Conservation (phyloP, 2,329 filamentous ascomycete genomes). For the Lecanicillium sp. region DNA sequence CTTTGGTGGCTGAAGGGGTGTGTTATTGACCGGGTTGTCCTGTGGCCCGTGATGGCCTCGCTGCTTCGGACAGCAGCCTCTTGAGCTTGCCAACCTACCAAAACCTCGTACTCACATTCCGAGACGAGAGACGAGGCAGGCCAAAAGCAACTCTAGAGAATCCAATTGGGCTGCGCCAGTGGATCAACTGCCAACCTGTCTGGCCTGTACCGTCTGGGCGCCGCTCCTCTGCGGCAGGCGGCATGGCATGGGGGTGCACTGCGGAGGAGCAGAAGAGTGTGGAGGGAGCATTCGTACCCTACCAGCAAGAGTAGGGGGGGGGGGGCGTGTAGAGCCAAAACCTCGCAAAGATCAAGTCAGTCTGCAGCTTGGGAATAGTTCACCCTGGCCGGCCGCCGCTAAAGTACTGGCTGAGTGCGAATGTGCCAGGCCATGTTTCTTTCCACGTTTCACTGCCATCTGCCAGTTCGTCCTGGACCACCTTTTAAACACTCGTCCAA, state of each 20-base stretch:
- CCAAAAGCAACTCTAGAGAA: no score
- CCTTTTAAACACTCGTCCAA: conserved; percentile 10
- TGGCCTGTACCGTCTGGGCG: no score
- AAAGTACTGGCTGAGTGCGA: conserved; percentile 5
- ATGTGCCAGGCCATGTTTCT: conserved; percentile 8
- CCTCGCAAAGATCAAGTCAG: conserved; percentile 4
- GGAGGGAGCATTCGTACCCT: not conserved
- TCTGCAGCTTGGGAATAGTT: conserved; percentile 6
- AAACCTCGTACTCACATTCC: no score
- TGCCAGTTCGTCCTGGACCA: conserved; percentile 9
- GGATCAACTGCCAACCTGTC: no score
- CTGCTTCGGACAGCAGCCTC: no score
- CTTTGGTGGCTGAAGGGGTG: no score
- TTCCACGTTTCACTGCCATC: conserved; percentile 10
- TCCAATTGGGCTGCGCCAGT: no score
- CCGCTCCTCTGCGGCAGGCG: no score
- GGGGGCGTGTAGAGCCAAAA: conserved; percentile 1
- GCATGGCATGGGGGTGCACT: no score
- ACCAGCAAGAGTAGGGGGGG: conserved; percentile 1
- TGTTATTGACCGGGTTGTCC: not conserved
- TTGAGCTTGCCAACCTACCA: no score
- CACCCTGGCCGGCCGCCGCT: conserved; percentile 7
- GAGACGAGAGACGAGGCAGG: no score
- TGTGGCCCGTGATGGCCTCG: no score
- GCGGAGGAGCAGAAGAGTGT: not conserved